phyloP scores from a whole-genome alignment of 805 yeast genomes.

The Wickerhamomyces tratensis region DNA sequence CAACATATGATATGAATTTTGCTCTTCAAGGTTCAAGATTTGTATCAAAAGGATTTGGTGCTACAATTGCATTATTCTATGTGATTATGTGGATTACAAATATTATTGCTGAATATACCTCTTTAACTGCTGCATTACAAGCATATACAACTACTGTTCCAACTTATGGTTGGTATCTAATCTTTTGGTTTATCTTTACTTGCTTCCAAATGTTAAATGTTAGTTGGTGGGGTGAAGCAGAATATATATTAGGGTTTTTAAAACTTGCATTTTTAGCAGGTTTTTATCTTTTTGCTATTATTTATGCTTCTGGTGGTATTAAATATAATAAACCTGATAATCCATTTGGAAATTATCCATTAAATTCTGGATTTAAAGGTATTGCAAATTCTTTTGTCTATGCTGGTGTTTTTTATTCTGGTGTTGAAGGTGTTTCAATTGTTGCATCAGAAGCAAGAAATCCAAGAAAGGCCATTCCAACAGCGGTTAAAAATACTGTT shows the following conservation, averaged over 20 bases:
- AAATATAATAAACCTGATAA: conserved; percentile 22
- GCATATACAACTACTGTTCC: conserved; percentile 45
- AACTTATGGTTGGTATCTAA: conserved; percentile 42
- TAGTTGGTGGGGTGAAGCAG: conserved; percentile 46
- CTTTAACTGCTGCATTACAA: conserved; percentile 38
- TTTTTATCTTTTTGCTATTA: conserved; percentile 40
- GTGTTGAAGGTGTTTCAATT: conserved; percentile 67
- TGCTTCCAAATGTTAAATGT: conserved; percentile 43
- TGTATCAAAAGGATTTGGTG: conserved; percentile 48
- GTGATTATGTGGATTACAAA: conserved; percentile 49
- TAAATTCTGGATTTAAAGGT: conserved; percentile 40
- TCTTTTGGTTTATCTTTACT: conserved; percentile 42
- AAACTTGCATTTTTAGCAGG: conserved; percentile 38
- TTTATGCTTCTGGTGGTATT: conserved; percentile 34
- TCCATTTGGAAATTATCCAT: conserved; percentile 23
- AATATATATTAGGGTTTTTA: conserved; percentile 40
- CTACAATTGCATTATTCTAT: conserved; percentile 43
- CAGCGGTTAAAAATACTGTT: conserved; percentile 58
- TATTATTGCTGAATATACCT: conserved; percentile 44
- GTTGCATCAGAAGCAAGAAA: conserved; percentile 68
- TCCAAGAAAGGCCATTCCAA: conserved; percentile 62
- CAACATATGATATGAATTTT: conserved; percentile 44
- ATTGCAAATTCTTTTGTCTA: conserved; percentile 53
- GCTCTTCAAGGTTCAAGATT: conserved; percentile 40
- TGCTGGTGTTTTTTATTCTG: conserved; percentile 71